Conservation (phyloP, 2,329 filamentous ascomycete genomes). For the Zymoseptoria brevis region DNA sequence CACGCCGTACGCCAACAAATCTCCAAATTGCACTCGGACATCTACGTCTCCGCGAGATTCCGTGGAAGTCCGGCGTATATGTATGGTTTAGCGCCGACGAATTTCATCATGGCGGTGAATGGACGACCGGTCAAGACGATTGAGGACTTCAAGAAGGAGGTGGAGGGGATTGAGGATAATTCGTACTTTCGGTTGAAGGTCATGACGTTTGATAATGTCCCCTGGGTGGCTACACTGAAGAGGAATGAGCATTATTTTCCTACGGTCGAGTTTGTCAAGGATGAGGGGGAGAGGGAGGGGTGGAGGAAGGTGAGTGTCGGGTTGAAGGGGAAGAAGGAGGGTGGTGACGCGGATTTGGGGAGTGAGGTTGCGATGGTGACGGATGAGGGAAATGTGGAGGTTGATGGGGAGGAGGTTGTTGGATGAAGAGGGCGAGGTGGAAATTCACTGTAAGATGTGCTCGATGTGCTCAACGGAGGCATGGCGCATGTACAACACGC, state of each 20-base stretch:
- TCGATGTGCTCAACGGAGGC: no score
- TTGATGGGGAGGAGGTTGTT: neutral
- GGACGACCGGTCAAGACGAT: slow-evolving; percentile 77
- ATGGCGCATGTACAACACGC: neutral
- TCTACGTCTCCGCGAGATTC: slow-evolving; percentile 85
- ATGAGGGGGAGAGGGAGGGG: slow-evolving; percentile 42
- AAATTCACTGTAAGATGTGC: no score
- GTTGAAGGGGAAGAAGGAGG: slow-evolving; percentile 37
- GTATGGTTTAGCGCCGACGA: slow-evolving; percentile 88
- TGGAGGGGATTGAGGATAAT: slow-evolving; percentile 85
- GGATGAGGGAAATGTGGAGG: neutral
- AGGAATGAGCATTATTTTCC: slow-evolving; percentile 96
- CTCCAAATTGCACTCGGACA: slow-evolving; percentile 87
- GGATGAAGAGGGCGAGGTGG: neutral
- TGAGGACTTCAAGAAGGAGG: slow-evolving; percentile 69
- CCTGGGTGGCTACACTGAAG: slow-evolving; percentile 99
- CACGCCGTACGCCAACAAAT: slow-evolving; percentile 97
- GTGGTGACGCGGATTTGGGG: slow-evolving; percentile 27
- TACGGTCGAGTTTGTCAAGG: slow-evolving; percentile 58
- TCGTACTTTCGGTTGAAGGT: slow-evolving; percentile 95
- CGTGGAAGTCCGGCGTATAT: slow-evolving; percentile 78
- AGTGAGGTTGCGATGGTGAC: slow-evolving; percentile 7
- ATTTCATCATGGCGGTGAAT: slow-evolving; percentile 96
- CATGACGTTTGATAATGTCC: slow-evolving; percentile 97
- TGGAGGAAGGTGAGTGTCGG: slow-evolving; percentile 51